Evolutionary conservation across 2,329 filamentous ascomycete species (phyloP).

Genomic region (Colletotrichum graminicola): DNA sequence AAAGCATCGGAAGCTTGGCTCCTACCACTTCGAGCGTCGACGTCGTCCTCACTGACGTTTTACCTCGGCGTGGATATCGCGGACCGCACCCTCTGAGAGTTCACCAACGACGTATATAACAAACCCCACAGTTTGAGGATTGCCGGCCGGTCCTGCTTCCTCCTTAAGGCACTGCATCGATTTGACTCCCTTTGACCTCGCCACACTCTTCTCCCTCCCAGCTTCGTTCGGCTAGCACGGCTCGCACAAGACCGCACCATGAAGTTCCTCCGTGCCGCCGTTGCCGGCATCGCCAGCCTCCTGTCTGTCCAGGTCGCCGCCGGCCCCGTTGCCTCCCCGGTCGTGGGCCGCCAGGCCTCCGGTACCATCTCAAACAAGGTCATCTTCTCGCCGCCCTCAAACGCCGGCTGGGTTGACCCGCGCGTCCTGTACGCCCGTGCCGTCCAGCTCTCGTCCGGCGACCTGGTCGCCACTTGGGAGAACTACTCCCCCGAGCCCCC

Average conservation of each 20-base stretch:
- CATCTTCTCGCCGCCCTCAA: slow-evolving; percentile 57
- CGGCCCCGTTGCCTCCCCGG: slow-evolving; percentile 33
- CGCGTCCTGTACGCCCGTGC: slow-evolving; percentile 59
- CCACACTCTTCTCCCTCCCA: background rate
- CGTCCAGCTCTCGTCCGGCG: slow-evolving; percentile 58
- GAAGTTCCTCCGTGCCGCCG: slow-evolving; percentile 31
- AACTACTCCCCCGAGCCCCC: slow-evolving; percentile 70
- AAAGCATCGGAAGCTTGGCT: slow-evolving; percentile 24
- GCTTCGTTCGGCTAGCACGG: background rate
- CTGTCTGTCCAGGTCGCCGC: slow-evolving; percentile 30
- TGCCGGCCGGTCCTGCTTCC: background rate
- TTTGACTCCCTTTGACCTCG: background rate
- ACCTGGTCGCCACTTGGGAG: slow-evolving; percentile 66
- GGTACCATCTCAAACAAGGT: slow-evolving; percentile 47
- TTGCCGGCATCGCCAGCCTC: slow-evolving; percentile 33
- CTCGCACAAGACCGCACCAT: slow-evolving; percentile 3
- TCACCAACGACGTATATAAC: slow-evolving; percentile 27
- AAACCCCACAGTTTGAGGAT: background rate
- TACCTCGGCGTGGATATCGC: slow-evolving; percentile 9
- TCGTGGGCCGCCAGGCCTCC: slow-evolving; percentile 36
- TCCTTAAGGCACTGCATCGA: slow-evolving; percentile 17
- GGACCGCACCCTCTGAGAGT: background rate
- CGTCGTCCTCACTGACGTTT: slow-evolving; percentile 14
- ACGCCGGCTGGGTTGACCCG: slow-evolving; percentile 58
- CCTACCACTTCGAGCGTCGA: slow-evolving; percentile 1